These are phyloP conservation scores for Irpex sp. DNA, from an alignment of 1,284 basidiomycete species.

Conservation along the genomic window DNA sequence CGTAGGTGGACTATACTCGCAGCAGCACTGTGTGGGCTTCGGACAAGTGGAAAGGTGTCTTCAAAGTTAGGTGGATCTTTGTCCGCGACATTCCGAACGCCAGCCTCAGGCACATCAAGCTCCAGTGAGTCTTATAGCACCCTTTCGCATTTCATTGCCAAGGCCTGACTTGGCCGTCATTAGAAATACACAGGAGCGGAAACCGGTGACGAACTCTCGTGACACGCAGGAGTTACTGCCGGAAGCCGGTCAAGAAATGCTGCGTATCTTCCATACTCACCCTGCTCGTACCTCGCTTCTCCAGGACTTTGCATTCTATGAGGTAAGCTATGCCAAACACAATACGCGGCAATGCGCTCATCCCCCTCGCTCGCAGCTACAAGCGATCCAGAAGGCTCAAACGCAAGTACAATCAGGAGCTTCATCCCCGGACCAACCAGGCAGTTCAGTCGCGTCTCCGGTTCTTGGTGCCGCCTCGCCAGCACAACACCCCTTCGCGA, in stretches of 20 bases:
- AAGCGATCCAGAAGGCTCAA: constrained; percentile 76
- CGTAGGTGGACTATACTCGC: constrained; percentile 74
- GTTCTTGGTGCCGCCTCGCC: constrained; percentile 35
- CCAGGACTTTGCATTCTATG: constrained; percentile 93
- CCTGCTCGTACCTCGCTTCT: constrained; percentile 87
- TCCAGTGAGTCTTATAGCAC: constrained; percentile 53
- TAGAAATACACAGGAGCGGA: constrained; percentile 94
- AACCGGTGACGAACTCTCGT: constrained; percentile 92
- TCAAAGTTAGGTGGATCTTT: constrained; percentile 94
- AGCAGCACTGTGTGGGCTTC: constrained; percentile 95
- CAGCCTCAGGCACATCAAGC: constrained; percentile 77
- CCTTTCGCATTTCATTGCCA: not conserved
- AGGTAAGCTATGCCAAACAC: constrained; percentile 46
- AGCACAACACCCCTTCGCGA: constrained; percentile 41
- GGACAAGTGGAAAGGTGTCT: constrained; percentile 98
- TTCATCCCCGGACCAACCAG: constrained; percentile 28
- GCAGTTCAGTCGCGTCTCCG: constrained; percentile 25
- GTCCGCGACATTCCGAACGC: constrained; percentile 92
- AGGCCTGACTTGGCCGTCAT: constrained; percentile 26
- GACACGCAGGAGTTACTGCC: constrained; percentile 91
- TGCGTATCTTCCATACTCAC: constrained; percentile 90
- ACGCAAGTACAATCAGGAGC: constrained; percentile 23
- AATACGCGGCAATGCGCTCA: not conserved
- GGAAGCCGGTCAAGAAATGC: constrained; percentile 92
- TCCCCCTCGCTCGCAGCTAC: constrained; percentile 46